Evolutionary conservation across 179 eudicot genomes (phyloP).

Genomic region (Beta corolliflora): DNA sequence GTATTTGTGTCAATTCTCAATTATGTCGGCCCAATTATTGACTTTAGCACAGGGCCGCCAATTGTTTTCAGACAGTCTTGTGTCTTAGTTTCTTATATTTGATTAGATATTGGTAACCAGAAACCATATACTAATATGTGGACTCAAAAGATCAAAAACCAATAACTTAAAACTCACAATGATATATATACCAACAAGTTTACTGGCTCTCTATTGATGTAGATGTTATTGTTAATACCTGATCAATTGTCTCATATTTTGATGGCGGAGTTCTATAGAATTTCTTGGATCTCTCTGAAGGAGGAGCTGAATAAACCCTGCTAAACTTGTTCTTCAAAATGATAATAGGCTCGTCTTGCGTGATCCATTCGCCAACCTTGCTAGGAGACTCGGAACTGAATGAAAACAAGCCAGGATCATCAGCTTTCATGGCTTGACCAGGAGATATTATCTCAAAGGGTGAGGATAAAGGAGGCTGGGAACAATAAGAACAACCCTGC

Average conservation of each 20-base stretch:
- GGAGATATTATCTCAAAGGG: slow-evolving; percentile 78
- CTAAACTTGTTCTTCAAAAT: slow-evolving; percentile 75
- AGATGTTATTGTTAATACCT: slow-evolving; percentile 41
- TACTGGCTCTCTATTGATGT: background rate
- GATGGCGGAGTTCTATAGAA: slow-evolving; percentile 67
- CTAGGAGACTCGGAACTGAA: slow-evolving; percentile 58
- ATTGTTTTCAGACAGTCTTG: background rate
- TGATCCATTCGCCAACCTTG: slow-evolving; percentile 69
- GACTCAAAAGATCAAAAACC: background rate
- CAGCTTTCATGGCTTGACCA: slow-evolving; percentile 72
- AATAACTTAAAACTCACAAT: background rate
- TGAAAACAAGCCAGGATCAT: slow-evolving; percentile 68
- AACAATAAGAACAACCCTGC: slow-evolving; percentile 65
- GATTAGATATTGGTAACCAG: too few species aligned
- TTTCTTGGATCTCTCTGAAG: slow-evolving; percentile 58
- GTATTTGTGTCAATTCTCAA: too few species aligned
- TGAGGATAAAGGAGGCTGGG: slow-evolving; percentile 74
- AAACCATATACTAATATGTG: too few species aligned
- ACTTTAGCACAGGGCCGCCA: too few species aligned
- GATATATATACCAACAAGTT: background rate
- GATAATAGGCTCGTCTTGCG: slow-evolving; percentile 63
- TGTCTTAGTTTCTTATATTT: too few species aligned
- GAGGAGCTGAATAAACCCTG: slow-evolving; percentile 74
- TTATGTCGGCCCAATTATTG: too few species aligned
- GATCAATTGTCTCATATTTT: slow-evolving; percentile 82